Evolutionary conservation across 2,329 filamentous ascomycete genomes (phyloP).

Genomic region (Fusarium fujikuroi): DNA sequence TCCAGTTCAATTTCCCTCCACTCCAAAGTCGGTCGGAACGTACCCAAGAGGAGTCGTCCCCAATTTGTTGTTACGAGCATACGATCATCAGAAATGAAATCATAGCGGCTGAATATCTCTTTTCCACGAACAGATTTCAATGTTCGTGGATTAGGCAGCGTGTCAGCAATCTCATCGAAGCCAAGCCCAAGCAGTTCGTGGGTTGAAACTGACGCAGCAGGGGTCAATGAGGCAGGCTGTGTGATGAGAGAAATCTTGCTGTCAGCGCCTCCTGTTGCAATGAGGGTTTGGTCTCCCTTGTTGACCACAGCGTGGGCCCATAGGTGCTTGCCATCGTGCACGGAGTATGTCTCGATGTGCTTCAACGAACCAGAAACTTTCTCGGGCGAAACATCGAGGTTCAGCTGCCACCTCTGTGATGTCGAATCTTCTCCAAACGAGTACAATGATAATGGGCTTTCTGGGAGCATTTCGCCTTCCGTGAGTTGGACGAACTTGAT

Average conservation of each 20-base stretch:
- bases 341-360: conserved; percentile 66
- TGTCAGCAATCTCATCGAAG: conserved; percentile 48
- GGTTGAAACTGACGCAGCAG: not conserved
- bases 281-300: conserved; percentile 49
- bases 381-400: conserved; percentile 43
- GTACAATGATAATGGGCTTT: conserved; percentile 62
- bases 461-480: conserved; percentile 24
- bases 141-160: conserved; percentile 13
- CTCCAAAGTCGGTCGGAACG: conserved; percentile 44
- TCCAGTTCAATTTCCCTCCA: conserved; percentile 59
- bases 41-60: conserved; percentile 66
- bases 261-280: conserved; percentile 88
- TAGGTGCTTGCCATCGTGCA: conserved; percentile 89
- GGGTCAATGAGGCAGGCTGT: not conserved
- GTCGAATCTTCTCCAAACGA: conserved; percentile 90
- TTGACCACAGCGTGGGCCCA: conserved; percentile 74
- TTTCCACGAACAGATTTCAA: conserved; percentile 46
- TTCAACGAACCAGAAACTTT: conserved; percentile 51
- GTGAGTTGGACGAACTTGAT: conserved; percentile 70
- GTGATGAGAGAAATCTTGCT: conserved; percentile 68
- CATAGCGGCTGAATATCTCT: conserved; percentile 69
- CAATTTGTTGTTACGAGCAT: conserved; percentile 69
- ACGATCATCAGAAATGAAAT: conserved; percentile 64
- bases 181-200: conserved; percentile 42
- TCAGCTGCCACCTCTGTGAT: conserved; percentile 75